A percentile compares a stretch with the other conserved stretches of the same genome.
Conservation (phyloP, 2,329 filamentous ascomycete genomes). For the Fusarium albidum region DNA sequence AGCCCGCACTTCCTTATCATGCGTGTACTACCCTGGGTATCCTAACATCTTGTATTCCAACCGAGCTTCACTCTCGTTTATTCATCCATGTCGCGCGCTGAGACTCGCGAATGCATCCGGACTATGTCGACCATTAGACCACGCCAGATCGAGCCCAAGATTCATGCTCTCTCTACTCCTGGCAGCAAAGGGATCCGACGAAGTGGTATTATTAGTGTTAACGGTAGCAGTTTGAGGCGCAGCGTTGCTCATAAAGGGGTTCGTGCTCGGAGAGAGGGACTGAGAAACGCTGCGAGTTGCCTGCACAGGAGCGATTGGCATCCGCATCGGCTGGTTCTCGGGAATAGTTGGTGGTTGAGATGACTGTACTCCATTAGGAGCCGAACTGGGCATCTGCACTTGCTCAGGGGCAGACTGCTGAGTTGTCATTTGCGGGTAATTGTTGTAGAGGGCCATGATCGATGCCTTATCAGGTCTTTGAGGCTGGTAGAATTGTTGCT, state of each 20-base stretch:
- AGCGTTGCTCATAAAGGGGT: conserved; percentile 62
- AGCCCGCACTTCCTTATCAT: conserved; percentile 22
- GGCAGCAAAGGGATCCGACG: conserved; percentile 54
- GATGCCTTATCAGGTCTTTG: conserved; percentile 72
- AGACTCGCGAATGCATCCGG: conserved; percentile 82
- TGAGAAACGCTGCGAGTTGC: conserved; percentile 44
- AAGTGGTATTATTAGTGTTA: conserved; percentile 34
- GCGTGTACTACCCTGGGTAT: conserved; percentile 35
- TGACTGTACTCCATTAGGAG: conserved; percentile 24
- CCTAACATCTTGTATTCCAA: conserved; percentile 23
- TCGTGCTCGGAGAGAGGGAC: conserved; percentile 56
- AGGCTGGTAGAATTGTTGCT: conserved; percentile 50
- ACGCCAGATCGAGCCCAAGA: conserved; percentile 69
- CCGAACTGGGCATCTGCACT: conserved; percentile 32
- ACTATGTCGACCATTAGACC: conserved; percentile 76
- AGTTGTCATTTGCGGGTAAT: conserved; percentile 63
- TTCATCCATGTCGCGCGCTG: conserved; percentile 65
- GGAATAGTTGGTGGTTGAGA: conserved; percentile 40
- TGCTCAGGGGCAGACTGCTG: conserved; percentile 45
- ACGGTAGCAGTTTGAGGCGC: conserved; percentile 34
- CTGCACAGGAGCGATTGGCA: conserved; percentile 35
- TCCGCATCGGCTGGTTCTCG: conserved; percentile 40
- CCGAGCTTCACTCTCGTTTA: conserved; percentile 32
- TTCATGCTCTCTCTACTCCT: conserved; percentile 76
- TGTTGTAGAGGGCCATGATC: conserved; percentile 79